These are phyloP conservation scores for Neurospora africana DNA, from an alignment of 495 filamentous ascomycete species.

Conservation along the genomic window DNA sequence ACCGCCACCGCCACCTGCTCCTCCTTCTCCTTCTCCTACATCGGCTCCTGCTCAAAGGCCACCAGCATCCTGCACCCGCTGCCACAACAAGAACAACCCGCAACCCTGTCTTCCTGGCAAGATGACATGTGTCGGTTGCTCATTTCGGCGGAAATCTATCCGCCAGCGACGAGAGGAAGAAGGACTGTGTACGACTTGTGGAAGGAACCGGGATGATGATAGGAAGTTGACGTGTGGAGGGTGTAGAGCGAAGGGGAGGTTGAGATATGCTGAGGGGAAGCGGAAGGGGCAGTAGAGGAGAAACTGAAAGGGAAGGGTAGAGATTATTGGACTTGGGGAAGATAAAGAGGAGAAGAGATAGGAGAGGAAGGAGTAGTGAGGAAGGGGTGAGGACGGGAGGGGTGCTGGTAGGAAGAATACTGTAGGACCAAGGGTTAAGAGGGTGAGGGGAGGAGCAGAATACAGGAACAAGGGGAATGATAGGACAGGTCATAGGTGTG, in stretches of 20 bases:
- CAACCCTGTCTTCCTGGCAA: background rate
- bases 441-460: too few relatives aligned
- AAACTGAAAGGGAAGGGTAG: background rate
- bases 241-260: background rate
- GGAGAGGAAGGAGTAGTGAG: too few relatives aligned
- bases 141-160: background rate
- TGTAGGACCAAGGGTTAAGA: too few relatives aligned
- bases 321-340: too few relatives aligned
- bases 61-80: background rate
- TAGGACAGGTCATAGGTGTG: too few relatives aligned
- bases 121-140: background rate
- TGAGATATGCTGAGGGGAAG: background rate
- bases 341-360: too few relatives aligned
- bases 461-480: too few relatives aligned
- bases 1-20: background rate
- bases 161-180: background rate
- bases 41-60: accelerated
- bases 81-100: background rate
- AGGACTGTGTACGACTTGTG: background rate
- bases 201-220: background rate
- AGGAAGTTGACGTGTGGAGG: background rate
- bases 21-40: background rate
- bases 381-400: background rate
- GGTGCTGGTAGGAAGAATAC: too few relatives aligned
- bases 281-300: background rate